phyloP scores from a whole-genome alignment of 352 stramenopile genomes.

The Phytophthora macrochlamydospora region DNA sequence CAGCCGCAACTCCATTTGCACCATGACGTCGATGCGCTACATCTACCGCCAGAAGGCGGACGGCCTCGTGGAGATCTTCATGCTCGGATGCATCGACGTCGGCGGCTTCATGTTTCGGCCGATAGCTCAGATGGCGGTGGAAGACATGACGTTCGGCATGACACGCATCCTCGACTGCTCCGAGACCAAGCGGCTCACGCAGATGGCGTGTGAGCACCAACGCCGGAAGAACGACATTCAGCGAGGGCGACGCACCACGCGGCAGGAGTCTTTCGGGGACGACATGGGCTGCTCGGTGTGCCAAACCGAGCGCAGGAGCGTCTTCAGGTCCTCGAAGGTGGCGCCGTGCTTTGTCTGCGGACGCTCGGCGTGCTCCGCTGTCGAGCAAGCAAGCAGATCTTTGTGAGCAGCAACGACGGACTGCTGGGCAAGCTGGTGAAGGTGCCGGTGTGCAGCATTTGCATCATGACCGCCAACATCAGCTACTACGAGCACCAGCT shows the following conservation, averaged over 20 bases:
- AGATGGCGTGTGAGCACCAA: slow-evolving; percentile 46
- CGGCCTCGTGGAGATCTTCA: slow-evolving; percentile 53
- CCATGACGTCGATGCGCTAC: slow-evolving; percentile 43
- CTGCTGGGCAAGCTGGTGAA: slow-evolving; percentile 47
- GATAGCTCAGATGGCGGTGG: slow-evolving; percentile 36
- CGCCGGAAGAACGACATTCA: slow-evolving; percentile 31
- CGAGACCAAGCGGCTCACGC: slow-evolving; percentile 50
- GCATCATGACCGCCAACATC: slow-evolving; percentile 42
- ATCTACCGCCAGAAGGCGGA: slow-evolving; percentile 50
- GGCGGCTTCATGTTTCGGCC: slow-evolving; percentile 38
- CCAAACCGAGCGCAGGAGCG: slow-evolving; percentile 36
- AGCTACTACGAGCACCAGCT: slow-evolving; percentile 39
- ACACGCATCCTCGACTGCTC: slow-evolving; percentile 43
- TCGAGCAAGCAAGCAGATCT: slow-evolving; percentile 47
- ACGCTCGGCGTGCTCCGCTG: slow-evolving; percentile 48
- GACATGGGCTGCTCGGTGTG: slow-evolving; percentile 30
- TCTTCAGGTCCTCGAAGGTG: slow-evolving; percentile 45
- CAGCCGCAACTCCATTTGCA: slow-evolving; percentile 46
- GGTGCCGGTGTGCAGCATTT: slow-evolving; percentile 41
- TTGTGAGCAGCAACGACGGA: slow-evolving; percentile 42
- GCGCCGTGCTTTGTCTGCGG: slow-evolving; percentile 55
- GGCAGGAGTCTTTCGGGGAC: slow-evolving; percentile 19
- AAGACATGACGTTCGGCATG: slow-evolving; percentile 43
- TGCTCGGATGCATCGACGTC: slow-evolving; percentile 46
- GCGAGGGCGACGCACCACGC: slow-evolving; percentile 18